Base-by-base conservation (phyloP, 371 early-diverging fungal species). In the Mortierella polycephala region DNA sequence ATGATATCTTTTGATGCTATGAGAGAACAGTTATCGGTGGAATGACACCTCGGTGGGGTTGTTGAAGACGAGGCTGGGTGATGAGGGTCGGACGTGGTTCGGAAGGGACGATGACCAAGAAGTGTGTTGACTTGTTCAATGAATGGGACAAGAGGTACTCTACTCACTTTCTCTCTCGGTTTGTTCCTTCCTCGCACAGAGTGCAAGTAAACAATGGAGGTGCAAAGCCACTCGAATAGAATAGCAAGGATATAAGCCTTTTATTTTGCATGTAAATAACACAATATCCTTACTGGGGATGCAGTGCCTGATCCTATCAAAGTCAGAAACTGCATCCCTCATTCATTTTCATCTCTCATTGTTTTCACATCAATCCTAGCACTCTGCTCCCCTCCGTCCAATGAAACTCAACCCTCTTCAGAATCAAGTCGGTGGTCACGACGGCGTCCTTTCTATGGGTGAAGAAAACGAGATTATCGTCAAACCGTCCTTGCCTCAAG, bases 391-490 rank as follows among this genome's bases (percentile, higher is more conserved):
- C 13, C n/a, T 44, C 14, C 46, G 21, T 46, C 39, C 55, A 45
- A 79, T 79, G 80, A 79, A 65, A 42, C 73, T 79, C 56, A 79
- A 53, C 53, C 73, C 70, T 16, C 66, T 79, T 51, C 42, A 83
- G 12, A 83, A 88, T 71, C 93, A 92, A 81, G 90, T 91, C n/a
- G 91, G 89, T 11, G 92, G 93, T 2, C 93, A 92, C 62, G 88
- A 88, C 37, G 82, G 85, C 7, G 81, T 93, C 0, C 69, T 91
- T 58, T 66, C 74, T 58, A 67, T 83, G 75, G 71, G 86, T 82
- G 73, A 79, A 8, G 84, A 83, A 37, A 86, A 87, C 58, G 83
- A 87, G 13, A 84, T 92, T 58, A 67, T 94, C 7, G 83, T 91
- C 53, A 94, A 94, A 68, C 93, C 93, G 16, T 84, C 85, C 54